Evolutionary conservation across 345 rosid genomes (phyloP).

Genomic region (Citrus medica): DNA sequence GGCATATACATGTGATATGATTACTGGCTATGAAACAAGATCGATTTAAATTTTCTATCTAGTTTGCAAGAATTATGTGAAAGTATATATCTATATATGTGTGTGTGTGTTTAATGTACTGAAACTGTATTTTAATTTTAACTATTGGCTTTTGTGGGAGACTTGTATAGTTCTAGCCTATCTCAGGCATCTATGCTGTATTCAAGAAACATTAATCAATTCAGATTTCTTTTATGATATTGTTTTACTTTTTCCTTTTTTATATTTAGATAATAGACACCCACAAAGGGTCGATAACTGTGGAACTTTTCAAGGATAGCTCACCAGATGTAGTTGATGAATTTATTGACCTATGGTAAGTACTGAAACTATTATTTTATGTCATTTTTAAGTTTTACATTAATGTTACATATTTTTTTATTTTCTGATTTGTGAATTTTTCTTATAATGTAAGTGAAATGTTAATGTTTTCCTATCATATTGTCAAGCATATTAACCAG

Average conservation of each 20-base stretch:
- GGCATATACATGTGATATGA: not conserved
- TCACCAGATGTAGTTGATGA: conserved; percentile 66
- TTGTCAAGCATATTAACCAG: not conserved
- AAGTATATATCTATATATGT: not conserved
- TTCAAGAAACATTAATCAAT: not conserved
- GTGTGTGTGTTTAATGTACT: too few relatives aligned
- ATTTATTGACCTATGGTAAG: conserved; percentile 59
- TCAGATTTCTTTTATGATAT: not conserved
- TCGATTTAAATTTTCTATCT: not conserved
- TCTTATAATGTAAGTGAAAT: not conserved
- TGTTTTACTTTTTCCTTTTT: conserved; percentile 1
- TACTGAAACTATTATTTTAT: not conserved
- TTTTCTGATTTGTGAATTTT: not conserved
- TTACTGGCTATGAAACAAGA: not conserved
- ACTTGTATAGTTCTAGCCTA: not conserved
- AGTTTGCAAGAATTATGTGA: not conserved
- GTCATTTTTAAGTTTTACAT: not conserved
- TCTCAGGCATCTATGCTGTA: not conserved
- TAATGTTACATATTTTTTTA: not conserved
- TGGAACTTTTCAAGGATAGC: conserved; percentile 63
- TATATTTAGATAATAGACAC: conserved; percentile 53
- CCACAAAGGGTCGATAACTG: conserved; percentile 59
- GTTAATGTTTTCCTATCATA: not conserved
- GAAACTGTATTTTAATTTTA: not conserved
- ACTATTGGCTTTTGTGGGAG: not conserved